Conservation (phyloP, 305 asterid genomes). For the Fraxinus dipetala region DNA sequence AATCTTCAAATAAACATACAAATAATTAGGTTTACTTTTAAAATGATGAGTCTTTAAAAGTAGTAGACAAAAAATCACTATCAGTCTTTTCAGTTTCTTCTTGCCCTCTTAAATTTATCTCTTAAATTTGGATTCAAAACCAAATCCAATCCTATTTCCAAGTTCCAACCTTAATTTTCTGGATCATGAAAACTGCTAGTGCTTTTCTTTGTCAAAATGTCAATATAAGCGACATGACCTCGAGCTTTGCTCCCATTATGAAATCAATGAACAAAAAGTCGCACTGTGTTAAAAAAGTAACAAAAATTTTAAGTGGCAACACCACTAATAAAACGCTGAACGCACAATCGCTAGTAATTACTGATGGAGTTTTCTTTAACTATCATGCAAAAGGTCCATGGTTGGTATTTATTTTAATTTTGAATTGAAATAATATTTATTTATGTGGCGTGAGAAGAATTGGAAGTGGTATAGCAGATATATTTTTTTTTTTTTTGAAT, state of each 20-base stretch:
- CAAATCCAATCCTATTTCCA: not conserved
- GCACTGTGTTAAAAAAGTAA: not conserved
- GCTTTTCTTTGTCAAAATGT: constrained; percentile 23
- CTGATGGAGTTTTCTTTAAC: not conserved
- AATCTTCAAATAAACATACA: constrained; percentile 12
- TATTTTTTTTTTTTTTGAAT: not conserved
- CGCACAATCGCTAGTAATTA: not conserved
- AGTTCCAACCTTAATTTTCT: not conserved
- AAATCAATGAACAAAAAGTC: constrained; percentile 6
- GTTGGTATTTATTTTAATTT: not conserved
- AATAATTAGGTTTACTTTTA: constrained; percentile 4
- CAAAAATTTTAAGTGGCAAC: not conserved
- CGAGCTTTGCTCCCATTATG: constrained; percentile 78
- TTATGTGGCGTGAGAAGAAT: not conserved
- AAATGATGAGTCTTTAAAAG: constrained; percentile 2
- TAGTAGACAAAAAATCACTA: constrained; percentile 1
- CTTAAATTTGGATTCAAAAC: not conserved
- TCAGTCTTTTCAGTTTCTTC: constrained; percentile 20
- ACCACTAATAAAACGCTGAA: not conserved
- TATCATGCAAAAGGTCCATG: not conserved
- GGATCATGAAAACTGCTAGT: not conserved
- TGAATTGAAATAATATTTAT: not conserved
- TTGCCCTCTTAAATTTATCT: not conserved
- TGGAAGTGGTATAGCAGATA: not conserved
- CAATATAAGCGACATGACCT: constrained; percentile 32